Evolutionary conservation across 176 grass and related monocot species (phyloP).

Genomic region (Cenchrus fungigraminus): DNA sequence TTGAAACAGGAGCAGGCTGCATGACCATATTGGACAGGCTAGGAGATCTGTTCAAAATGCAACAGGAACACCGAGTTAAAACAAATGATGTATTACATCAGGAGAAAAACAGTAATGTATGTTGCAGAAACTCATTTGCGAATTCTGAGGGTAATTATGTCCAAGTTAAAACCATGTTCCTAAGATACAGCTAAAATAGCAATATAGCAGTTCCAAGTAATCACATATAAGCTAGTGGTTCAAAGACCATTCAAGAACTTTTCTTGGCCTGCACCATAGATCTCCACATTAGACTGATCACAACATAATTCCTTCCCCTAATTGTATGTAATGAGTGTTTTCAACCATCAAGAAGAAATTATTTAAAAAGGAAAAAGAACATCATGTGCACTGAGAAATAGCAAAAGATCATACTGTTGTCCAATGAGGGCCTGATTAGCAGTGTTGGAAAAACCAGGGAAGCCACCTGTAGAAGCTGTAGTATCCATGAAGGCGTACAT

Average conservation of each 20-base stretch:
- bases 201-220: background rate
- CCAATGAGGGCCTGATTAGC: constrained; percentile 55
- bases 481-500: constrained; percentile 26
- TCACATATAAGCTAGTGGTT: constrained; percentile 31
- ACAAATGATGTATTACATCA: constrained; percentile 18
- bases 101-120: constrained; percentile 3
- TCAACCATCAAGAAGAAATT: background rate
- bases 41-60: constrained; percentile 52
- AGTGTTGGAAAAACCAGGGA: constrained; percentile 53
- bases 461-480: constrained; percentile 62
- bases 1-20: constrained; percentile 71
- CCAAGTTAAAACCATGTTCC: constrained; percentile 10
- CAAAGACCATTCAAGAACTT: constrained; percentile 19
- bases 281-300: constrained; percentile 20
- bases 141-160: background rate
- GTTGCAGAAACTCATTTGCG: background rate
- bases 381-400: constrained; percentile 28
- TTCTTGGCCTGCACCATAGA: constrained; percentile 4
- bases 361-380: constrained; percentile 18
- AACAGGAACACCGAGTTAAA: constrained; percentile 34
- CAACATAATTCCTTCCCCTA: constrained; percentile 3
- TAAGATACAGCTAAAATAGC: constrained; percentile 6
- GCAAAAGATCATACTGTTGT: constrained; percentile 68
- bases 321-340: background rate
- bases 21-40: constrained; percentile 72